Base-by-base conservation (phyloP, 805 yeast genomes). In the Candida takata region DNA sequence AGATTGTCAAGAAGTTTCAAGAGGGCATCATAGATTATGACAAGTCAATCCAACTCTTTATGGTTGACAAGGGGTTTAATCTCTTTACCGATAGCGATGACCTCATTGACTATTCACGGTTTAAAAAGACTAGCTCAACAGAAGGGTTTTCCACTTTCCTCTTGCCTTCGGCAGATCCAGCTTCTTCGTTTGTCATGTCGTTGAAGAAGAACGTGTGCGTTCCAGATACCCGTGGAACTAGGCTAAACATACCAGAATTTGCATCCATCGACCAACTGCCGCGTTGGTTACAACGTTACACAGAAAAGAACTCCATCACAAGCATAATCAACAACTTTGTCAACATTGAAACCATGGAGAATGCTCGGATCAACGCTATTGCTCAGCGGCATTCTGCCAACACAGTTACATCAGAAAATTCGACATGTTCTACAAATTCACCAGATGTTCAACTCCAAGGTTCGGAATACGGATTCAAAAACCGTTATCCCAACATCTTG, bases 401-500 rank as follows among this genome's bases (percentile, higher is more conserved):
- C 25, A 10, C 23, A 20, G n/a, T n/a, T n/a, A n/a, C n/a, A n/a
- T n/a, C n/a, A n/a, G 23, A 7, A 20, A 7, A 20, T 26, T 12
- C 42, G 36, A n/a, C 27, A 16, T 32, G 28, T 2, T 21, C 26
- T 29, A 12, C 39, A 32, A 24, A 27, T 6, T 38, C 45, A 6
- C 49, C 51, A 16, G 40, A 40, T 13, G 45, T 56, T 58, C 31
- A 60, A 61, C 9, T 67, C 62, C 33, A 41, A 44, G 54, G 90
- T 3, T 74, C 83, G 23, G 92, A 84, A 54, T 69, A 73, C 26
- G 85, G 88, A 16, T 60, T 69, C 42, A 84, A 84, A 52, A 84
- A 85, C 57, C 59, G 95, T 41, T 85, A 85, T 62, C 78, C 80
- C 47, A 88, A 85, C 54, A 80, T 85, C 25, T 73, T 80, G 41